Base-by-base conservation (phyloP, 306 rosid species). In the Ceratonia siliqua region DNA sequence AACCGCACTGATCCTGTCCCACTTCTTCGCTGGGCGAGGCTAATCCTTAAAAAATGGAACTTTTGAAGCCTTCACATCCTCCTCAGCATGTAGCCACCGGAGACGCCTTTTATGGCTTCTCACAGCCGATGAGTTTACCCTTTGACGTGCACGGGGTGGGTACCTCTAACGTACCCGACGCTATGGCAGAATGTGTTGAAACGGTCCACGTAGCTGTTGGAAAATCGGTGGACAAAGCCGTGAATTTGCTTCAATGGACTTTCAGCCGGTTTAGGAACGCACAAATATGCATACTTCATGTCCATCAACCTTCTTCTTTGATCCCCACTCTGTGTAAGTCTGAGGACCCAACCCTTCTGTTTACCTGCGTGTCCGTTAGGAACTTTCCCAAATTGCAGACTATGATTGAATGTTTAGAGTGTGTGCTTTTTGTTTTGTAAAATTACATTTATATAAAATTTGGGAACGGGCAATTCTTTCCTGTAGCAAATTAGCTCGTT, bases 301-400 rank as follows among this genome's bases (percentile, higher is more conserved):
- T 78, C 70, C 78, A 86, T 81, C 90, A 83, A 74, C 98, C 94
- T 77, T 87, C 98, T 81, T 81, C 79, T 27, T 21, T 42, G 43
- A 89, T 93, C 77, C 98, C 98, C 30, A 93, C 98, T 67, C 84
- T 84, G 6, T 79, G 97, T 93, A 80, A 78, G 88, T 71, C 69
- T 72, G 54, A 35, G 14, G 35, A 1, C 22, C 46, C 28, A 11
- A 33, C 24, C 45, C 59, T 35, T 14, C 21, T 13, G 52, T 15
- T 54, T 62, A 4, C 20, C 18, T 12, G 53, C 18, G 14, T 45
- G 67, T 15, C 24, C 5, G n/a, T 20, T 38, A 8, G n/a, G 15
- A 18, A 24, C 8, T 48, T 22, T 17, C 38, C 5, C 2, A 24
- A 32, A 13, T 74, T 20, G 54, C 25, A 35, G 6, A 6, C 17